Percentiles rank a stretch among this genome's conserved stretches.
Conservation (phyloP, 73 alveolate genomes). For the Paramecium bursaria region DNA sequence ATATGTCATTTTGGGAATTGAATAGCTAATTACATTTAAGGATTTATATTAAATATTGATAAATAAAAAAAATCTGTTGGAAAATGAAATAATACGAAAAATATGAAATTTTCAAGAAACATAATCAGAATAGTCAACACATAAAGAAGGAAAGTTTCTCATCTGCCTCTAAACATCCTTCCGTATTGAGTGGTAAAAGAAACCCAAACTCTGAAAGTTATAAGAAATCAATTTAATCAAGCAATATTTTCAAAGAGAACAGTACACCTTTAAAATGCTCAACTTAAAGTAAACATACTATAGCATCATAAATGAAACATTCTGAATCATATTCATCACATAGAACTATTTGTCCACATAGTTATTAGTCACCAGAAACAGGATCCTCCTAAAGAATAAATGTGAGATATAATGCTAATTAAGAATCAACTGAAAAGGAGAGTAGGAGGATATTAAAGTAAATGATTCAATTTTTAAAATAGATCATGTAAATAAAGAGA, state of each 20-base stretch:
- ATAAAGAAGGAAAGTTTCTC: no score
- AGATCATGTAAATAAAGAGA: conserved; percentile 32
- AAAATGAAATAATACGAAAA: not conserved
- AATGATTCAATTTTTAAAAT: not conserved
- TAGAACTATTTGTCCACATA: conserved; percentile 14
- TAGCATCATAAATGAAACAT: conserved; percentile 27
- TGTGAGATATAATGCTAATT: conserved; percentile 17
- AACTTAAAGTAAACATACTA: not conserved
- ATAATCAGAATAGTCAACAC: no score
- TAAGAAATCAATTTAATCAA: conserved; percentile 14
- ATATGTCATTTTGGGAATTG: not conserved
- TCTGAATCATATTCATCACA: not conserved
- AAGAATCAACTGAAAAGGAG: conserved; percentile 20
- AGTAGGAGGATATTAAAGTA: conserved; percentile 6
- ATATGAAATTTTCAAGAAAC: not conserved
- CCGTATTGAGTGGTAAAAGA: conserved; percentile 48
- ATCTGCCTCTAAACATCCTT: no score
- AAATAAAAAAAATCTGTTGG: not conserved
- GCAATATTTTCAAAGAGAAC: conserved; percentile 44
- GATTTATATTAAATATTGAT: no score
- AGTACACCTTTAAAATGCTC: conserved; percentile 11
- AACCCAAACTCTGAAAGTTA: conserved; percentile 44
- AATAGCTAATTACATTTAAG: not conserved
- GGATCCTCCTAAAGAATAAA: conserved; percentile 27
- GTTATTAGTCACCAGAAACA: conserved; percentile 37